Base-by-base conservation (phyloP, 495 filamentous ascomycete species). In the Aspergillus hancockii region DNA sequence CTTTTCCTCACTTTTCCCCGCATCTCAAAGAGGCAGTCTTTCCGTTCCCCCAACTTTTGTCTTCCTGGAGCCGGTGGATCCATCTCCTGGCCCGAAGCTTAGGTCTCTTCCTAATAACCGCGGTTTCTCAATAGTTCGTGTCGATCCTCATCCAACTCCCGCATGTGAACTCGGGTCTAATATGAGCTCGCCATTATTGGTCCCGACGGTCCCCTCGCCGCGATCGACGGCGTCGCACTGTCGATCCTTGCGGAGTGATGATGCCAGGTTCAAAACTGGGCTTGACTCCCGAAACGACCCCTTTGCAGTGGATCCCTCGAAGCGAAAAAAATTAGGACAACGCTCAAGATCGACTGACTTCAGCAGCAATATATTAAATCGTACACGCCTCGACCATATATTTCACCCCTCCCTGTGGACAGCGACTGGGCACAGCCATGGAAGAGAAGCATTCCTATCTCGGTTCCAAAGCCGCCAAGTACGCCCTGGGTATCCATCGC, bases 401-500 rank as follows among this genome's bases (percentile, higher is more conserved):
- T 23, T 47, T 47, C 19, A n/a, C 38, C 38, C 10, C 16, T 18
- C 38, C 2, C 13, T 8, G 32, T 36, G 13, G 9, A 36, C 32
- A 14, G 19, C 30, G 21, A 49, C 23, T 13, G 16, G 41, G 41
- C 25, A 23, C 63, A 59, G 62, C 54, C 38, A 56, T 57, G 38
- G 68, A 63, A 43, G 67, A 69, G 57, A 68, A 68, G 41, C 63
- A 66, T 6, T 59, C 70, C 22, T 67, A 67, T 58, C 57, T 70
- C 57, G 67, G 46, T 54, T 64, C 69, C 61, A 57, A 69, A 32
- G 62, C 65, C 49, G 70, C 72, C 58, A 75, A 68, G 54, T 73
- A 71, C 53, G 69, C 69, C 8, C 58, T 77, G 25, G 74, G 74
- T 43, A 49, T 64, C 36, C 65, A 73, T 64, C 72, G 74, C 21